Base-by-base conservation (phyloP, 116 monocot species). In the Phalaenopsis hybrid region DNA sequence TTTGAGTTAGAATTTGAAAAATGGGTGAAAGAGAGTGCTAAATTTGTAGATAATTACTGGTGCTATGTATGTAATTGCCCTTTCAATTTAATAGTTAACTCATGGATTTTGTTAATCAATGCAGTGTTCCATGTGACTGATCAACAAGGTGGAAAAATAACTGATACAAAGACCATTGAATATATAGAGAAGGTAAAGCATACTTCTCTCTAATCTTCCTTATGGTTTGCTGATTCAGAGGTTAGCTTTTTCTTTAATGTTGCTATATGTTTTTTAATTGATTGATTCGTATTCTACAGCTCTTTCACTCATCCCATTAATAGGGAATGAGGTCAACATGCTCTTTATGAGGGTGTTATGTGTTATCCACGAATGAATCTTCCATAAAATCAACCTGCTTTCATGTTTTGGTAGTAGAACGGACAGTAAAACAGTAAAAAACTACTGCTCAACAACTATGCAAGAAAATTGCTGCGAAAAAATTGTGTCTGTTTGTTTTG, bases 51-150 rank as follows among this genome's bases (percentile, higher is more conserved):
- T 41, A 41, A 41, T 41, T 41, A 3, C 41, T 0, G 4, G 41
- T 41, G 41, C 41, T 41, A 41, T 41, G 41, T 41, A 41, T 41
- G 41, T 41, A 41, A 41, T 41, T 41, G 41, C 41, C 41, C 41
- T 4, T 41, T 41, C 41, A 41, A 41, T 55, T 55, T 16, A 55
- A 55, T 55, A 15, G 16, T 65, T 21, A 65, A 6, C 21, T 45
- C 1, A 45, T 73, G 73, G 6, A 20, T 76, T 43, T 20, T 37
- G 16, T 81, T 63, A 41, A 31, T 23, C 17, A 79, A 84, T 88
- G 79, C 91, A 96, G 96, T 94, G 69, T 96, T 96, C 82, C 96
- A 96, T 84, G 96, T 96, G 33, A 92, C 88, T 23, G 92, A 94
- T 82, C 91, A 92, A 33, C 85, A 91, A 79, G 96, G 96, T 70